These are phyloP conservation scores for Dactylellina haptotyla DNA, from an alignment of 2,329 filamentous ascomycete species.

Conservation along the genomic window DNA sequence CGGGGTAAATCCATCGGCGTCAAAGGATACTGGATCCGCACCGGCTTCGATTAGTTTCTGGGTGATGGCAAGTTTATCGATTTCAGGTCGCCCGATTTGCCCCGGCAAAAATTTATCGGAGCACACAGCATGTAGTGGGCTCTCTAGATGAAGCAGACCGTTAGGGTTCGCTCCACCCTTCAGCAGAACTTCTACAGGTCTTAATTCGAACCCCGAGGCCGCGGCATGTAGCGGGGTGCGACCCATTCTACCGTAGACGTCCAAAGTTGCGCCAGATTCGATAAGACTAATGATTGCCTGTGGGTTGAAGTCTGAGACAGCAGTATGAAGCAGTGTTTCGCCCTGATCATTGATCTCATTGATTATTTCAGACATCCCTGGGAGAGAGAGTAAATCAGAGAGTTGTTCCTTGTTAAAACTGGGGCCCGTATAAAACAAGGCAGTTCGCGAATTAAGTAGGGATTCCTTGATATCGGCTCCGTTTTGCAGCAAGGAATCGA, in stretches of 20 bases:
- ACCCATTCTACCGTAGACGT: slow-evolving; percentile 17
- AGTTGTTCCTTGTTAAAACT: no score
- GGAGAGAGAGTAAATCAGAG: no score
- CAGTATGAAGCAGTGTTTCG: background rate
- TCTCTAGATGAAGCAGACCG: slow-evolving; percentile 6
- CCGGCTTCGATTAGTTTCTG: background rate
- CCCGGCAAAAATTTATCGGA: no score
- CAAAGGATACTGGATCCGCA: background rate
- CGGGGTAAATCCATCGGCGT: slow-evolving; percentile 37
- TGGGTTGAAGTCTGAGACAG: no score
- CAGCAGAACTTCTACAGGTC: slow-evolving; percentile 1
- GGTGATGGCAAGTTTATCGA: background rate
- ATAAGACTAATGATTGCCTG: no score
- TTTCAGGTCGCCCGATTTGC: background rate
- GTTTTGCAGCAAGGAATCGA: no score
- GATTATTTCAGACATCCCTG: background rate
- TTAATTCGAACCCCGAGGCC: background rate
- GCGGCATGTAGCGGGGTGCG: slow-evolving; percentile 29
- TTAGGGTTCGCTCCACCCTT: slow-evolving; percentile 15
- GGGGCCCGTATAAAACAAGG: no score
- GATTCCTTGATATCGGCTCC: no score
- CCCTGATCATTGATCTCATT: background rate
- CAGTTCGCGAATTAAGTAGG: no score
- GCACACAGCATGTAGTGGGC: slow-evolving; percentile 18
- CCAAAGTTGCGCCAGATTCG: no score